Conservation (phyloP, 257 asterid species). For the Fraxinus anomala region DNA sequence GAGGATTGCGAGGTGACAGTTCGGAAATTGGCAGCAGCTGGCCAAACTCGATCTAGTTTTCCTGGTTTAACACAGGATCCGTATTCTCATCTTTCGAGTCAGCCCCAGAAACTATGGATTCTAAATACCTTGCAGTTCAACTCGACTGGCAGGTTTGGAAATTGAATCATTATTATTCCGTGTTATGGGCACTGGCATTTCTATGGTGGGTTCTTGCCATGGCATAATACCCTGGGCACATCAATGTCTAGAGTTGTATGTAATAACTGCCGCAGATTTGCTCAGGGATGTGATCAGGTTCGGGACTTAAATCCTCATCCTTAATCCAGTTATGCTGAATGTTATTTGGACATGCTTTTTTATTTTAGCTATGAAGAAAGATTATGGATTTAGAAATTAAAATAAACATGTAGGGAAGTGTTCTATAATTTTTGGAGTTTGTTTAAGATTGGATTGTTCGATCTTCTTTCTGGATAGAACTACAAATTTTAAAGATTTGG, state of each 20-base stretch:
- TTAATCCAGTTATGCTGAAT: background rate
- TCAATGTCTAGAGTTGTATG: background rate
- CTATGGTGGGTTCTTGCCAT: background rate
- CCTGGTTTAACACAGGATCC: conserved; percentile 1
- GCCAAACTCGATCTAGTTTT: background rate
- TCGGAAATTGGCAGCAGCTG: background rate
- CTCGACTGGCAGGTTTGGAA: background rate
- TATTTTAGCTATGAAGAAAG: background rate
- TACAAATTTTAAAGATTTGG: background rate
- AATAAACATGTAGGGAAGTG: background rate
- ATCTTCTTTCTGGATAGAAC: background rate
- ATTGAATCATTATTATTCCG: background rate
- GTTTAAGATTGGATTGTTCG: background rate
- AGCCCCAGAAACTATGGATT: conserved; percentile 21
- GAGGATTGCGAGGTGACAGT: conserved; percentile 11
- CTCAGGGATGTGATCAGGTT: background rate
- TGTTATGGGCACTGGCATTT: background rate
- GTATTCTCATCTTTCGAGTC: background rate
- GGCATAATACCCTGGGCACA: background rate
- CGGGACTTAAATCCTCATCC: background rate
- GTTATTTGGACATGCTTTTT: background rate
- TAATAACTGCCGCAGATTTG: background rate
- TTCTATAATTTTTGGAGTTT: background rate
- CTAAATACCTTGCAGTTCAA: background rate
- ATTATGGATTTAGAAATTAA: background rate